phyloP scores from a whole-genome alignment of 768 basidiomycete species.

The Lactarius hatsudake region DNA sequence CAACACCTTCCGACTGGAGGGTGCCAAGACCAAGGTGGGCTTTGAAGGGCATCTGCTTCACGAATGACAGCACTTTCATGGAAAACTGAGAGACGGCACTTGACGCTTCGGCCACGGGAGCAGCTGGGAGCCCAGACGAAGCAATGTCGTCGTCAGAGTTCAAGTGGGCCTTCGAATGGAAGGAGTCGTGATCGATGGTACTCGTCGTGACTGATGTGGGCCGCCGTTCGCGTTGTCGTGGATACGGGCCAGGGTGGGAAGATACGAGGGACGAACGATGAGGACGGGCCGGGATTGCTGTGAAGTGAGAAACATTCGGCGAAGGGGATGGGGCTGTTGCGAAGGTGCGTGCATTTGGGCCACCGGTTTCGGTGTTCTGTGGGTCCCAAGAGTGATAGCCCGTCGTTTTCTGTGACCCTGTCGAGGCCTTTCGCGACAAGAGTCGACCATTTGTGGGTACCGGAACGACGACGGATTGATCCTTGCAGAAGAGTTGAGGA shows the following conservation, averaged over 20 bases:
- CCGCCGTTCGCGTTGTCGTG: background rate
- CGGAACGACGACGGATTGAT: slow-evolving; percentile 15
- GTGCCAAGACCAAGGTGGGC: background rate
- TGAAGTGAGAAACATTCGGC: slow-evolving; percentile 9
- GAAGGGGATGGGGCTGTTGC: background rate
- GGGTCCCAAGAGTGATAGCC: background rate
- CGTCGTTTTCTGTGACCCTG: background rate
- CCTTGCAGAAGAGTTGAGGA: background rate
- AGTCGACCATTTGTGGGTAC: background rate
- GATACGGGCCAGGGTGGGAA: slow-evolving; percentile 1
- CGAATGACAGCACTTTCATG: background rate
- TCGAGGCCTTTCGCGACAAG: background rate
- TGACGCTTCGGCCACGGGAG: background rate
- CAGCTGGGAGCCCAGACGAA: background rate
- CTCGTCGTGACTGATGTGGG: background rate
- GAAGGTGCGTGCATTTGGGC: background rate
- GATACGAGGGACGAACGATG: slow-evolving; percentile 5
- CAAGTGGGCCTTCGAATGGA: background rate
- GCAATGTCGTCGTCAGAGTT: background rate
- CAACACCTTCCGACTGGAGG: slow-evolving; percentile 1
- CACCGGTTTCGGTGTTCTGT: background rate
- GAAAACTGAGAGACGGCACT: background rate
- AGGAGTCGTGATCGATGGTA: background rate
- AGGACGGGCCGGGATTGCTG: slow-evolving; percentile 8
- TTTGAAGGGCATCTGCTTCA: background rate